Conservation (phyloP, 1,284 basidiomycete genomes). For the Wallemia mellicola region DNA sequence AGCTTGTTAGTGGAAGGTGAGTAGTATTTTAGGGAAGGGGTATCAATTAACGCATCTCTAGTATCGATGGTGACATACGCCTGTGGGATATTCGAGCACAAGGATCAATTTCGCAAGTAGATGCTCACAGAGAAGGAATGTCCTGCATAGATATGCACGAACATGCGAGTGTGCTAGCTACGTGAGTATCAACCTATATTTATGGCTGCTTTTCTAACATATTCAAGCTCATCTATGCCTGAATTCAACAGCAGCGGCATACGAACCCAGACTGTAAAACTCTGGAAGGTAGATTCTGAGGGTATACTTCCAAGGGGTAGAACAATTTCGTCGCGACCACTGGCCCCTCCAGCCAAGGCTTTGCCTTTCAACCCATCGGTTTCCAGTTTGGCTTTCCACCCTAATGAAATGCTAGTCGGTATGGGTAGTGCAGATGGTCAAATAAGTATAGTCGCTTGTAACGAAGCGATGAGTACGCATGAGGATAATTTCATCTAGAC, state of each 20-base stretch:
- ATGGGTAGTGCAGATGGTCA: conserved; percentile 38
- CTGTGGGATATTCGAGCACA: conserved; percentile 67
- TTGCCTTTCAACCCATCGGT: conserved; percentile 28
- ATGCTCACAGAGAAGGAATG: conserved; percentile 38
- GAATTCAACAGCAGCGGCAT: conserved; percentile 3
- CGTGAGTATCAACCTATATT: conserved; percentile 24
- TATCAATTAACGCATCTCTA: conserved; percentile 13
- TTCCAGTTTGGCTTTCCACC: conserved; percentile 33
- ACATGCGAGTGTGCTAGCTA: conserved; percentile 54
- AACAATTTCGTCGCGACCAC: conserved; percentile 24
- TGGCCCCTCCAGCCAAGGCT: conserved; percentile 23
- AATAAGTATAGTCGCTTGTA: conserved; percentile 7
- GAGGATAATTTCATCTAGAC: neutral
- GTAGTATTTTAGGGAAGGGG: conserved; percentile 7
- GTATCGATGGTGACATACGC: conserved; percentile 65
- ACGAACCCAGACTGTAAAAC: conserved; percentile 17
- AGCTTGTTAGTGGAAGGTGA: conserved; percentile 69
- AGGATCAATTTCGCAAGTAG: conserved; percentile 30
- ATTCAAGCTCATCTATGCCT: conserved; percentile 3
- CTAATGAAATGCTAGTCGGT: conserved; percentile 46
- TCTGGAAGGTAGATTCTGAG: conserved; percentile 32
- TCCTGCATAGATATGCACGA: conserved; percentile 68
- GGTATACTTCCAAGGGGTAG: conserved; percentile 23
- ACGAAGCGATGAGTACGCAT: neutral
- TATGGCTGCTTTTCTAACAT: conserved; percentile 2